These are phyloP conservation scores for Cytospora chrysosperma DNA, from an alignment of 2,329 filamentous ascomycete genomes.

Conservation along the genomic window DNA sequence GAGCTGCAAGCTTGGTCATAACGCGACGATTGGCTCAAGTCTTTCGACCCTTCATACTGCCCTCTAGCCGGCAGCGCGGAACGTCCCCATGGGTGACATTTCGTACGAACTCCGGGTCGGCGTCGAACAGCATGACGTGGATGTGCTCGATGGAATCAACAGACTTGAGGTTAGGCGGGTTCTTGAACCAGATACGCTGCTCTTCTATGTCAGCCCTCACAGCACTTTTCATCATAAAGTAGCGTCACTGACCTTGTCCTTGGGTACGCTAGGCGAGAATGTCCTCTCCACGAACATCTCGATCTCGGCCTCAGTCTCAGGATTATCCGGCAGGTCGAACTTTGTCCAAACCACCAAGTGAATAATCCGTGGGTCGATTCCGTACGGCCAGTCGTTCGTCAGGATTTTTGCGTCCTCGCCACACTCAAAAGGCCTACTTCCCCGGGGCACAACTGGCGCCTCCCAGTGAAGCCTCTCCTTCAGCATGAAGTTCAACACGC, in stretches of 20 bases:
- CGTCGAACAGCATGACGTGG: slow-evolving; percentile 85
- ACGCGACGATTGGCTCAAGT: neutral
- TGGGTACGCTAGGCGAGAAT: slow-evolving; percentile 57
- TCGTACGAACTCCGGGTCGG: slow-evolving; percentile 66
- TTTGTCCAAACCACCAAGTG: slow-evolving; percentile 95
- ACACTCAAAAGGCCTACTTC: slow-evolving; percentile 42
- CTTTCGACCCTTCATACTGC: neutral
- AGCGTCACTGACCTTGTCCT: slow-evolving; percentile 50
- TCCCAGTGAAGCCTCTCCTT: slow-evolving; percentile 69
- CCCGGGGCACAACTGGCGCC: slow-evolving; percentile 37
- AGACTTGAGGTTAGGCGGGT: slow-evolving; percentile 83
- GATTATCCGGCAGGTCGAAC: slow-evolving; percentile 72
- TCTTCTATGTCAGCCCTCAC: slow-evolving; percentile 19
- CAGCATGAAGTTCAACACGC: slow-evolving; percentile 75
- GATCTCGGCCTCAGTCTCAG: slow-evolving; percentile 60
- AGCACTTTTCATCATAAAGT: neutral
- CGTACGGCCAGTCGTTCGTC: slow-evolving; percentile 94
- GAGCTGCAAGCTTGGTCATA: neutral
- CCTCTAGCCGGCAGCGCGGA: slow-evolving; percentile 55
- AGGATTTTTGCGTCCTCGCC: slow-evolving; percentile 68
- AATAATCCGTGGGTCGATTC: slow-evolving; percentile 71
- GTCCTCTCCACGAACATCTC: slow-evolving; percentile 66
- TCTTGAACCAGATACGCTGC: slow-evolving; percentile 74
- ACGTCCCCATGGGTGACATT: slow-evolving; percentile 73
- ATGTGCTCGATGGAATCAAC: slow-evolving; percentile 89